These are phyloP conservation scores for Pyrrhoderma lamaoense DNA, from an alignment of 1,284 basidiomycete species.

Conservation along the genomic window DNA sequence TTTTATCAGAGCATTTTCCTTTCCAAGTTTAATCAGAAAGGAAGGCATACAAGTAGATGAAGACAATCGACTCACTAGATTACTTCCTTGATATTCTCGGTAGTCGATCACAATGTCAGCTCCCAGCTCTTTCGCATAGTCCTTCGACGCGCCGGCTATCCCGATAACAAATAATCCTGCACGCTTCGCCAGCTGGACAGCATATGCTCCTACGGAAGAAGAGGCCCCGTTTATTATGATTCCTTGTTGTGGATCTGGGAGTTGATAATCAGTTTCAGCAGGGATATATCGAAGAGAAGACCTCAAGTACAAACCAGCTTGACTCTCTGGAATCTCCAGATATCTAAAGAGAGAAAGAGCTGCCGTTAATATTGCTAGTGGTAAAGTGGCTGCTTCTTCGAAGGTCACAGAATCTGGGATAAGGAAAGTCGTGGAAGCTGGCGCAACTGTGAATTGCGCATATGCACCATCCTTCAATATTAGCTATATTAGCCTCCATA, in stretches of 20 bases:
- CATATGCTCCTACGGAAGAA: conserved; percentile 29
- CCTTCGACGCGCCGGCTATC: conserved; percentile 24
- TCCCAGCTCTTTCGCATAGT: conserved; percentile 22
- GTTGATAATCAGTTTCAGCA: no score
- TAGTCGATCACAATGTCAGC: conserved; percentile 27
- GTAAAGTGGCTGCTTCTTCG: conserved; percentile 28
- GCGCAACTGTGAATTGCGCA: conserved; percentile 13
- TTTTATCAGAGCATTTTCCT: conserved; percentile 3
- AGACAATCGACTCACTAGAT: not conserved
- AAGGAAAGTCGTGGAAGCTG: conserved; percentile 8
- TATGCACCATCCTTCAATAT: conserved; percentile 9
- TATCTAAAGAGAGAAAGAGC: conserved; percentile 26
- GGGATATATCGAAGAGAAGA: not conserved
- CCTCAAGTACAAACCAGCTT: not conserved
- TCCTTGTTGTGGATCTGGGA: conserved; percentile 8
- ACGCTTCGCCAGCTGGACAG: conserved; percentile 29
- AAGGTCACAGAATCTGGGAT: conserved; percentile 19
- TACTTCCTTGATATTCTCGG: conserved; percentile 20
- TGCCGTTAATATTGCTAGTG: conserved; percentile 29
- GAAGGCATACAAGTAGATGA: not conserved
- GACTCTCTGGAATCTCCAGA: conserved; percentile 15
- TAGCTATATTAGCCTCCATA: not conserved
- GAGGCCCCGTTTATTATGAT: conserved; percentile 29
- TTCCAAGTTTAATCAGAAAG: not conserved
- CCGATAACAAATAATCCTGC: conserved; percentile 25